Base-by-base conservation (phyloP, 2,329 filamentous ascomycete species). In the Bipolaris oryzae region DNA sequence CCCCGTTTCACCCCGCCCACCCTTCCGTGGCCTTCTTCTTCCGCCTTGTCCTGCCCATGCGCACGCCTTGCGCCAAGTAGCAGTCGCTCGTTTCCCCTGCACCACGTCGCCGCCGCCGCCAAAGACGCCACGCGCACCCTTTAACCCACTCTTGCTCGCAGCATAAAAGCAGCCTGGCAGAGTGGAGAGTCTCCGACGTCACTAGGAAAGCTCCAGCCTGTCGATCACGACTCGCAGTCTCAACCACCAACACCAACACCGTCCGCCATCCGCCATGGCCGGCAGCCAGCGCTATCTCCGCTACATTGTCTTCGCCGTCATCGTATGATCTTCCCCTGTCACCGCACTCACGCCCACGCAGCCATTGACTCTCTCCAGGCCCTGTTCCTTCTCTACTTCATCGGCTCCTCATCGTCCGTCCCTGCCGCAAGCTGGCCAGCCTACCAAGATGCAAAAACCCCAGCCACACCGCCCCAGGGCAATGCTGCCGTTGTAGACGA, bases 341-440 rank as follows among this genome's bases (percentile, higher is more conserved):
- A 2, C 35, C 57, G 34, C 28, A 34, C 18, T 38, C 9, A 7
- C 31, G 18, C 33, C 5, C 11, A 41, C 42, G 37, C 50, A 45
- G 41, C 28, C 48, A 58, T 45, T 68, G 49, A 69, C 60, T 37
- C 18, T 38, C 18, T 33, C 7, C 64, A 86, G 83, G 80, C 86
- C 55, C 77, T 96, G 62, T 82, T 87, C 61, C 81, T 96, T 61
- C 84, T 96, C 75, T 95, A 94, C 80, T 92, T 94, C 78, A 86
- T 96, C 72, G 90, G 91, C 62, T 85, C 81, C 45, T 89, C 81
- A 61, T 85, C 82, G 31, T 76, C 77, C 23, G 76, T 78, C 45
- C 73, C 75, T 63, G 66, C 76, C 7, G 63, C 71, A 2, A 66
- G 55, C 58, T 75, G 73, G 73, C 69, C 73, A n/a, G 51, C 52